Evolutionary conservation across 768 basidiomycete genomes (phyloP), one percentile per base, ranked within the genome.

Genomic region (Rickenella mellea): DNA sequence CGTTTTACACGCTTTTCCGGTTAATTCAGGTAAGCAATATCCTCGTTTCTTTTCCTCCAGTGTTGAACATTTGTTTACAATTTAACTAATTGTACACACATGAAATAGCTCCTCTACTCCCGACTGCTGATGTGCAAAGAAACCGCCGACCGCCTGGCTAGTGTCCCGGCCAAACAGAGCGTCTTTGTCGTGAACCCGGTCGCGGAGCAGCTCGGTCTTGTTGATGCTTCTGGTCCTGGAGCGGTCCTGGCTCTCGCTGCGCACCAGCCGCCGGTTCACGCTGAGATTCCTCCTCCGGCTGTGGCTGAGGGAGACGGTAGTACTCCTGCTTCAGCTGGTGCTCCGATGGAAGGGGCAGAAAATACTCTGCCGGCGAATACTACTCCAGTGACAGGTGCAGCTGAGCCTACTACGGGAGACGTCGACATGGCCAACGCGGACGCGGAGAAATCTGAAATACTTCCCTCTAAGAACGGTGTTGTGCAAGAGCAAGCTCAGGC

Each of bases 1-100:
- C 89, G 17, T 88, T 91, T 58, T 99, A 98, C 64, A 86, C 86
- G 6, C 59, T 97, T 40, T 58, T 98, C 50, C 81, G 96, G 39
- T 66, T 94, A 40, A 58, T 98, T 39, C 91, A 99, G 81, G 94
- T 75, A 41, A 49, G 67, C 78, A 54, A n/a, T 27, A 24, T 14
- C 46, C 40, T n/a, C n/a, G n/a, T 46, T 37, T 30, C 22, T 20
- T 22, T 41, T n/a, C 30, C 45, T 27, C 37, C 37, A 36, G 11
- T 10, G 24, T 35, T 41, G 41, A 14, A 5, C n/a, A 46, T 26
- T 40, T 39, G 35, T 9, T 9, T n/a, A n/a, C n/a, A n/a, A n/a
- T n/a, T n/a, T 56, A 47, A 14, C 22, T 33, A 27, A 32, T 28
- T 42, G 39, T 46, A 47, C 30, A 48, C 31, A 19, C 31, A n/a